Base-by-base conservation (phyloP, 225 moss, liverwort and hornwort species). In the Pseudoscleropodium purum region DNA sequence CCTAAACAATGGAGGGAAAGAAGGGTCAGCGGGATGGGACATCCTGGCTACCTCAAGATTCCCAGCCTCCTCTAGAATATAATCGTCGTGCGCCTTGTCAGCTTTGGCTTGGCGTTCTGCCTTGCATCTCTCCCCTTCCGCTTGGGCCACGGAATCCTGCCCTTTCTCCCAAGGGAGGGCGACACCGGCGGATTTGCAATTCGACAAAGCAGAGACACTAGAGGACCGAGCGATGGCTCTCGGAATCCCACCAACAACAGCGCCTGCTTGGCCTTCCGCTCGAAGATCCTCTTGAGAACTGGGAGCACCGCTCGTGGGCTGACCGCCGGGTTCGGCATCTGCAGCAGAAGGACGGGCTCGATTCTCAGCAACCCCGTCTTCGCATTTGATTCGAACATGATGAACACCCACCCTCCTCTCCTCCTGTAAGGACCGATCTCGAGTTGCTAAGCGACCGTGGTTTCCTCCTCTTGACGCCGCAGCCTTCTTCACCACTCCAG, bases 261-360 rank as follows among this genome's bases (percentile, higher is more conserved):
- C 96, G 84, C 95, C 95, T 36, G 95, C 94, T 87, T 95, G 96
- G 33, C 96, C 94, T 91, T 96, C 96, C 82, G 92, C 63, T 85
- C 94, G 94, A 39, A 96, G 90, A 49, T 97, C 96, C 85, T 97
- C 96, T 77, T 94, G 94, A 57, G 83, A 92, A 62, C 92, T 88
- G 62, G 94, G 87, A 66, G 92, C 92, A 72, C 93, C 91, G 90
- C 89, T 89, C 74, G 85, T 76, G n/a, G 91, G 95, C 89, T 89
- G 88, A 87, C 93, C 92, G 80, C 94, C 93, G 76, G 90, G 88
- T 90, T 94, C 93, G 54, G 93, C 90, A 82, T 95, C 96, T 87
- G 92, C 87, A 91, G 64, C 87, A 87, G 90, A 95, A 86, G 92
- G 90, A 68, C 89, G 91, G 75, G 93, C 92, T 60, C 93, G 95